Evolutionary conservation across 768 basidiomycete genomes (phyloP).

Genomic region (Leccinum disarticulatum): DNA sequence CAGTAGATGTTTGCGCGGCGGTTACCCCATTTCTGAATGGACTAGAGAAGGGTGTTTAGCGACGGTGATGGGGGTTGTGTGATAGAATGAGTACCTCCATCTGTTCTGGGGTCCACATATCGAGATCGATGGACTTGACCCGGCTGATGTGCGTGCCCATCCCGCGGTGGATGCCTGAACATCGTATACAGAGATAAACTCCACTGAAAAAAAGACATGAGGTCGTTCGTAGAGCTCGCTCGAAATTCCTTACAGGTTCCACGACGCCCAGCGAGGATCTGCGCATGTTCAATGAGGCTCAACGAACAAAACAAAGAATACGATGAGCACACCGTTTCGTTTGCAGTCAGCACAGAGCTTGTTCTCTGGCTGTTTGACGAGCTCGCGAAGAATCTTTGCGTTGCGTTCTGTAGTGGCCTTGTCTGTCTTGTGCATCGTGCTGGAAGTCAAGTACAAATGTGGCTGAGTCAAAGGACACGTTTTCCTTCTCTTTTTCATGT

Average conservation of each 20-base stretch:
- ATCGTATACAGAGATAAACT: conserved; percentile 93
- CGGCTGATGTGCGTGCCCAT: conserved; percentile 99
- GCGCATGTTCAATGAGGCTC: background rate
- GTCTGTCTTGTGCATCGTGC: conserved; percentile 58
- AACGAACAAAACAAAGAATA: background rate
- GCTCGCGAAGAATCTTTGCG: conserved; percentile 75
- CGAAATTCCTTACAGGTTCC: conserved; percentile 72
- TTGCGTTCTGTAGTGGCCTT: conserved; percentile 83
- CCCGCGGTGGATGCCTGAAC: conserved; percentile 94
- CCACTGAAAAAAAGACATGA: conserved; percentile 50
- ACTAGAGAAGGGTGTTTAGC: conserved; percentile 37
- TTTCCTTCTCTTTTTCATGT: conserved; percentile 18
- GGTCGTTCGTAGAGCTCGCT: background rate
- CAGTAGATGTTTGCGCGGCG: conserved; percentile 90
- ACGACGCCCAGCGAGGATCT: conserved; percentile 99
- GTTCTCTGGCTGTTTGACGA: conserved; percentile 88
- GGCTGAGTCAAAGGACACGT: conserved; percentile 6
- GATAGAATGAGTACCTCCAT: conserved; percentile 63
- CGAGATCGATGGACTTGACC: conserved; percentile 96
- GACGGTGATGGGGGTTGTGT: background rate
- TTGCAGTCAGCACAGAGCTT: conserved; percentile 97
- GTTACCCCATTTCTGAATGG: conserved; percentile 95
- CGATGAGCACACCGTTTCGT: conserved; percentile 72
- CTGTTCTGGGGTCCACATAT: conserved; percentile 97
- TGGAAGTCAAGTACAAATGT: background rate